Evolutionary conservation across 352 stramenopile species (phyloP).

Genomic region (Pythium apleroticum): DNA sequence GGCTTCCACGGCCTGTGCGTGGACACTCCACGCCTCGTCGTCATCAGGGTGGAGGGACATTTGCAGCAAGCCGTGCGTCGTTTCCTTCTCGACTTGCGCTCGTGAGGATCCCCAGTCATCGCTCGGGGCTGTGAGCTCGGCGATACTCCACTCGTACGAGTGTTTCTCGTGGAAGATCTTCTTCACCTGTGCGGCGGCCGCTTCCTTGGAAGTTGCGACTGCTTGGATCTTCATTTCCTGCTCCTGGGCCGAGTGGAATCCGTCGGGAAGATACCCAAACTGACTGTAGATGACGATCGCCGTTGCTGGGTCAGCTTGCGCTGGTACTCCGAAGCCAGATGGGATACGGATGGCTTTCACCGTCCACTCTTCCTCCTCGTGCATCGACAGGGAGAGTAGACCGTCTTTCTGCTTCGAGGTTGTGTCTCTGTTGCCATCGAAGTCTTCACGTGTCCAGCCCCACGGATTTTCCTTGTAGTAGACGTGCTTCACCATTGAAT

Average conservation of each 20-base stretch:
- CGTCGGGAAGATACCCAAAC: constrained; percentile 17
- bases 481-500: not conserved
- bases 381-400: constrained; percentile 3
- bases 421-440: not conserved
- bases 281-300: constrained; percentile 7
- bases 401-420: not conserved
- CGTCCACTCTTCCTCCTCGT: constrained; percentile 14
- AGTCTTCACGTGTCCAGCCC: constrained; percentile 5
- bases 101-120: not conserved
- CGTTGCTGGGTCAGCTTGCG: not conserved
- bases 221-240: constrained; percentile 4
- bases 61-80: not conserved
- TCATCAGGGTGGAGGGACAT: constrained; percentile 9
- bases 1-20: constrained; percentile 6
- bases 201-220: not conserved
- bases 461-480: constrained; percentile 14
- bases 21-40: constrained; percentile 8
- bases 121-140: not conserved
- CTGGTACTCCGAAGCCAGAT: not conserved
- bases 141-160: constrained; percentile 13
- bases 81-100: not conserved
- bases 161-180: constrained; percentile 9
- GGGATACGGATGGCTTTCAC: constrained; percentile 8
- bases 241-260: constrained; percentile 3
- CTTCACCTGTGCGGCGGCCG: not conserved